Percentiles rank a stretch among this genome's conserved stretches.
Conservation (phyloP, 805 yeast species). For the Suhomyces faveliae region DNA sequence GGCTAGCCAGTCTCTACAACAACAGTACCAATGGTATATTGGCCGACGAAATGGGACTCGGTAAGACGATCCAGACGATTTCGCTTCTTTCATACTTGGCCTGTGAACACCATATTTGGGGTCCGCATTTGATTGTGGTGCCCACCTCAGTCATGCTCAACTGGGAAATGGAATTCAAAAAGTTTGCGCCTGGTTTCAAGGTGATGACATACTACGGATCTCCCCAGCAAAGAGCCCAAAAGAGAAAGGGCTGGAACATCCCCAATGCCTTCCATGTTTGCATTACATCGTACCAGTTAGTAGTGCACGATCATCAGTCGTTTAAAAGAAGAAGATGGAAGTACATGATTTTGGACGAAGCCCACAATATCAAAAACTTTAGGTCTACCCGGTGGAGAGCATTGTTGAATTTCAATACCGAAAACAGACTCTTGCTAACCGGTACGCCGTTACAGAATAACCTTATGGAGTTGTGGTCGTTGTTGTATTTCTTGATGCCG, state of each 20-base stretch:
- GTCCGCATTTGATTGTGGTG: slow-evolving; percentile 94
- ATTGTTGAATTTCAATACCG: slow-evolving; percentile 87
- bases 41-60: slow-evolving; percentile 99
- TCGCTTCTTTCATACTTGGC: slow-evolving; percentile 84
- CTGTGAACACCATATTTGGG: slow-evolving; percentile 93
- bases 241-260: slow-evolving; percentile 96
- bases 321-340: slow-evolving; percentile 92
- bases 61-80: slow-evolving; percentile 95
- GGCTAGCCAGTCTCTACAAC: slow-evolving; percentile 93
- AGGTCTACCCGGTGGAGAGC: slow-evolving; percentile 98
- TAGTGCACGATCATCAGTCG: slow-evolving; percentile 95
- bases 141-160: slow-evolving; percentile 97
- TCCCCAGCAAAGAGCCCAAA: slow-evolving; percentile 94
- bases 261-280: slow-evolving; percentile 96
- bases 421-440: slow-evolving; percentile 79
- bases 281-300: slow-evolving; percentile 93
- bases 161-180: slow-evolving; percentile 99
- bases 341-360: slow-evolving; percentile 96
- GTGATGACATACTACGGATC: slow-evolving; percentile 94
- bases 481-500: slow-evolving; percentile 94
- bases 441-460: slow-evolving; percentile 98
- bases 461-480: slow-evolving; percentile 93
- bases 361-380: slow-evolving; percentile 95
- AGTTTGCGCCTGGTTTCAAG: slow-evolving; percentile 97
- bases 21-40: slow-evolving; percentile 93